Percentiles rank a stretch among this genome's conserved stretches.
phyloP scores from a whole-genome alignment of 768 basidiomycete species.

The Peribolospora kevripleyi region DNA sequence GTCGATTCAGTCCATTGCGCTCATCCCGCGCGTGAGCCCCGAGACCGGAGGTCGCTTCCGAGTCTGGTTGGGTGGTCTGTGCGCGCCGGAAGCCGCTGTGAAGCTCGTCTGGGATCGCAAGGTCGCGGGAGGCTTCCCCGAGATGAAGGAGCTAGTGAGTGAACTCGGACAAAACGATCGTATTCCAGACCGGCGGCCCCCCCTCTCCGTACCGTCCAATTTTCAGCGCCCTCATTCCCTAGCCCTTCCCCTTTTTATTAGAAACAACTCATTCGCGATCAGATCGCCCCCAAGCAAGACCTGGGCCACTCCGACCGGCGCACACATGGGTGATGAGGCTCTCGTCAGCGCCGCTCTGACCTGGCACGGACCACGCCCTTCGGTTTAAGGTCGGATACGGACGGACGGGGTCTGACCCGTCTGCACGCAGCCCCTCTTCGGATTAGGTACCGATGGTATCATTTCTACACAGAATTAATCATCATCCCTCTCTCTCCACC shows the following conservation, averaged over 20 bases:
- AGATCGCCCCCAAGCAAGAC: conserved; percentile 18
- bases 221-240: no score
- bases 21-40: conserved; percentile 18
- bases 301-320: conserved; percentile 20
- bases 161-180: background rate
- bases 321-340: no score
- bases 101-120: conserved; percentile 21
- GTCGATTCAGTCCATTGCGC: conserved; percentile 15
- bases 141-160: conserved; percentile 13
- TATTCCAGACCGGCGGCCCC: background rate
- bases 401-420: no score
- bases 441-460: no score
- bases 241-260: conserved; percentile 1
- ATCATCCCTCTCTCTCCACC: no score
- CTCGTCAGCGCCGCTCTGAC: no score
- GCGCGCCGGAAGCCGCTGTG: background rate
- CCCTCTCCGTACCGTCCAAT: background rate
- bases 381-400: no score
- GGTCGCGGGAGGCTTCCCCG: conserved; percentile 24
- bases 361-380: no score
- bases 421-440: no score
- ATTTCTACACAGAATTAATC: no score
- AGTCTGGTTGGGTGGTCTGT: conserved; percentile 18
- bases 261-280: conserved; percentile 21
- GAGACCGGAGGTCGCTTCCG: conserved; percentile 23